Evolutionary conservation across 2,329 filamentous ascomycete species (phyloP).

Genomic region (Colletotrichum graminicola): DNA sequence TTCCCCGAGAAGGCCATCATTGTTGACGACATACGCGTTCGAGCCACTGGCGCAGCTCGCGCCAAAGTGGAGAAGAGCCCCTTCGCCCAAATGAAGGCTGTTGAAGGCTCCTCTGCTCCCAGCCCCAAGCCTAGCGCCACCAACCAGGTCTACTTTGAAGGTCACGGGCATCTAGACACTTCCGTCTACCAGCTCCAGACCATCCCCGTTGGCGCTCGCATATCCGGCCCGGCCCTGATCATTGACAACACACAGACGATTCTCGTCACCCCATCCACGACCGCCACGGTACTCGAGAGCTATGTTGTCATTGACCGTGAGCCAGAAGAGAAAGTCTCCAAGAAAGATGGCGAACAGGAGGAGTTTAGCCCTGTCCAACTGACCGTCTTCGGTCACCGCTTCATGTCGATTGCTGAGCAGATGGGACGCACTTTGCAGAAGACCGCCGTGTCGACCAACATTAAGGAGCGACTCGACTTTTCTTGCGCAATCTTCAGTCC

Average conservation of each 20-base stretch:
- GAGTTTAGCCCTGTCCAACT: constrained; percentile 79
- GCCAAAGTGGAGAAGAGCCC: constrained; percentile 41
- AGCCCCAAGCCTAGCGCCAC: constrained; percentile 79
- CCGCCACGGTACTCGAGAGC: constrained; percentile 51
- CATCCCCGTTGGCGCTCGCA: constrained; percentile 33
- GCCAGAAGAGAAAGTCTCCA: constrained; percentile 57
- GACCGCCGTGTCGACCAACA: constrained; percentile 80
- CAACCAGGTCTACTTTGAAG: constrained; percentile 49
- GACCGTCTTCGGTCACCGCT: constrained; percentile 81
- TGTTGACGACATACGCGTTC: constrained; percentile 43
- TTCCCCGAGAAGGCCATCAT: constrained; percentile 52
- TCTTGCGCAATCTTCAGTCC: constrained; percentile 83
- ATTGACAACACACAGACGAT: constrained; percentile 82
- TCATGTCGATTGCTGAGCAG: constrained; percentile 86
- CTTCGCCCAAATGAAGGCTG: constrained; percentile 37
- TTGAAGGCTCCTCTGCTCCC: constrained; percentile 43
- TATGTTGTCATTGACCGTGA: constrained; percentile 53
- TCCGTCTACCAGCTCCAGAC: constrained; percentile 34
- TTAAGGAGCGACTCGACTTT: constrained; percentile 84
- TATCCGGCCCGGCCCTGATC: constrained; percentile 76
- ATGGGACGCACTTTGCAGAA: constrained; percentile 84
- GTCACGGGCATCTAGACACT: constrained; percentile 33
- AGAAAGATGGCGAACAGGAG: constrained; percentile 67
- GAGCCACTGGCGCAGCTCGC: constrained; percentile 37
- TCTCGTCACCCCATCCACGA: constrained; percentile 67